A percentile compares a stretch with the other conserved stretches of the same genome.
These are phyloP conservation scores for Acanthamoeba healyi DNA, from an alignment of 208 protist species.

Conservation along the genomic window DNA sequence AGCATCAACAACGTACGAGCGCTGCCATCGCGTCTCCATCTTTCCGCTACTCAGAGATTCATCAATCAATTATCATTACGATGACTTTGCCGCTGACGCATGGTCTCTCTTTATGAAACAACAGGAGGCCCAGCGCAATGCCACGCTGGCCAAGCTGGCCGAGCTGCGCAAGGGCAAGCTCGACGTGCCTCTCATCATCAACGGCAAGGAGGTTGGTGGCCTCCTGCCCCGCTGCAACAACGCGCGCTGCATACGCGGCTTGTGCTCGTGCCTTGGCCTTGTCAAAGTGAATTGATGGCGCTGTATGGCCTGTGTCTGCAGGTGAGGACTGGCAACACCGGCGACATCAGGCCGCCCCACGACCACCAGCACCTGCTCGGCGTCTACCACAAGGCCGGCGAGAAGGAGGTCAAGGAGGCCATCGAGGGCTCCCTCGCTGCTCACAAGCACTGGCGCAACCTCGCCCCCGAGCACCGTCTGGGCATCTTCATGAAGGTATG, in stretches of 20 bases:
- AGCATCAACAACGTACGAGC: neutral
- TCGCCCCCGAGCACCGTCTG: slow-evolving; percentile 94
- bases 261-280: neutral
- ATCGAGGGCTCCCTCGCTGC: slow-evolving; percentile 92
- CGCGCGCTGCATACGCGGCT: no score
- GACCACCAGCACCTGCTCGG: slow-evolving; percentile 25
- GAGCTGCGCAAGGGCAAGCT: neutral
- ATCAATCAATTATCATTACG: neutral
- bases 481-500: slow-evolving; percentile 96
- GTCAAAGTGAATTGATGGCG: neutral
- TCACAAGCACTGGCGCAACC: slow-evolving; percentile 85
- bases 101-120: neutral
- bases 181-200: slow-evolving; percentile 44
- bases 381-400: slow-evolving; percentile 36
- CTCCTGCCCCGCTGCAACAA: no score
- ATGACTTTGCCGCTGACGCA: neutral
- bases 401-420: slow-evolving; percentile 92
- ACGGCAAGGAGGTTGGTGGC: slow-evolving; percentile 12
- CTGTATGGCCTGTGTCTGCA: neutral
- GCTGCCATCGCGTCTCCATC: neutral
- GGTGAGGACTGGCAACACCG: slow-evolving; percentile 1
- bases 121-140: neutral
- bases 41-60: neutral
- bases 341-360: neutral
- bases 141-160: neutral